A percentile compares a stretch with the other conserved stretches of the same genome.
Evolutionary conservation across 495 filamentous ascomycete genomes (phyloP).

Genomic region (Neurospora sp.): DNA sequence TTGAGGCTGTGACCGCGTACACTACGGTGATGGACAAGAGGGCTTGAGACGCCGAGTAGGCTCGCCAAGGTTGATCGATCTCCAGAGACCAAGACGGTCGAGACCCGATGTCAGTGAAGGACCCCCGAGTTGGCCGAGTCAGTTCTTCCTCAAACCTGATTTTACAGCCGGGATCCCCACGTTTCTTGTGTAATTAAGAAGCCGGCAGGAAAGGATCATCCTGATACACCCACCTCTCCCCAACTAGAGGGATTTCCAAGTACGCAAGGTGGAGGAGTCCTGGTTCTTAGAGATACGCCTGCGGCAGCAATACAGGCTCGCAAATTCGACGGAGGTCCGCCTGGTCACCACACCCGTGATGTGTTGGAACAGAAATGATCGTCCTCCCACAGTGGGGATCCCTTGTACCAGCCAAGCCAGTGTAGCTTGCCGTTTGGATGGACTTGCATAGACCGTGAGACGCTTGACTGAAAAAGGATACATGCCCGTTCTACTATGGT

Average conservation of each 20-base stretch:
- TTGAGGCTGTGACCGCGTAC: not conserved
- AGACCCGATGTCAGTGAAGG: not conserved
- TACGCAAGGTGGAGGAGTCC: not conserved
- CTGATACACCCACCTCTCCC: not conserved
- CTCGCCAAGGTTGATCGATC: not conserved
- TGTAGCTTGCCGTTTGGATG: slow-evolving; percentile 15
- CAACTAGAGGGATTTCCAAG: not conserved
- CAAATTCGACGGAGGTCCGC: not conserved
- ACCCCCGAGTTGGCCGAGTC: not conserved
- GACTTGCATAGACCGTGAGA: slow-evolving; percentile 16
- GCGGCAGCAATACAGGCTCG: not conserved
- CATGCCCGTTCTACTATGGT: slow-evolving; percentile 20
- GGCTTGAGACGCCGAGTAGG: not conserved
- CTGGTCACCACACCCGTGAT: not conserved
- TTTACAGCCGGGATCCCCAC: not conserved
- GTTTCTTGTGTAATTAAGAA: not conserved
- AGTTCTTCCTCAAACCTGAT: not conserved
- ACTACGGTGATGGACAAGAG: slow-evolving; percentile 1
- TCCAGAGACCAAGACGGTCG: not conserved
- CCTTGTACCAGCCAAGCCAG: slow-evolving; percentile 8
- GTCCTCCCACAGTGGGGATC: slow-evolving; percentile 1
- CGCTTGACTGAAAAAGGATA: slow-evolving; percentile 19
- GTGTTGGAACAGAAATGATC: not conserved
- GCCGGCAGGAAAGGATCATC: not conserved
- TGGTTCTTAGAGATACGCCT: not conserved